Percentiles rank a stretch among this genome's conserved stretches.
phyloP scores from a whole-genome alignment of 2,329 filamentous ascomycete genomes.

The Nannizziopsis arthrosporioides region DNA sequence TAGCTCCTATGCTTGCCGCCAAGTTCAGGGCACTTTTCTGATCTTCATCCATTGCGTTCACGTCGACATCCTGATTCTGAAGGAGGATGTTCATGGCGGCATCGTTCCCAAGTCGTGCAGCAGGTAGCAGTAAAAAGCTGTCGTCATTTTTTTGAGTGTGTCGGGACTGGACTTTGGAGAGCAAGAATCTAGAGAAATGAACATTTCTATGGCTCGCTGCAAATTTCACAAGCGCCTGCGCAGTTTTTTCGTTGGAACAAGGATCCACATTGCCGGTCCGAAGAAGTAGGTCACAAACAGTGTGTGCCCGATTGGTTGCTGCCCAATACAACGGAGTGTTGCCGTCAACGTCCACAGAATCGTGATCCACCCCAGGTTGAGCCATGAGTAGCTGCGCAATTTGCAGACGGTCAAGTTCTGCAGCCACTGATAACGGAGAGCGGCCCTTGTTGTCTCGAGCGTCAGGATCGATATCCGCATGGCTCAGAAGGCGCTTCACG shows the following conservation, averaged over 20 bases:
- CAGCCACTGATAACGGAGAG: not conserved
- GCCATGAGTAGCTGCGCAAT: not conserved
- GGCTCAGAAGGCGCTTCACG: too few species aligned
- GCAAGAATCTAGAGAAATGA: not conserved
- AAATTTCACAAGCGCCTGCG: too few species aligned
- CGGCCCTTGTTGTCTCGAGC: not conserved
- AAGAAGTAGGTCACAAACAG: too few species aligned
- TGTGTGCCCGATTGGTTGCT: too few species aligned
- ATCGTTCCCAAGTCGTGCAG: not conserved
- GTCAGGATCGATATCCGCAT: not conserved
- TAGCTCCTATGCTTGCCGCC: constrained; percentile 29
- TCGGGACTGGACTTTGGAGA: not conserved
- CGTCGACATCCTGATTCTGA: not conserved
- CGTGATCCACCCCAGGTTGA: not conserved
- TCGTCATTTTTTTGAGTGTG: not conserved
- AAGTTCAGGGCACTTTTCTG: constrained; percentile 22
- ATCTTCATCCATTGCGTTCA: not conserved
- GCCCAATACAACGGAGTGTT: too few species aligned
- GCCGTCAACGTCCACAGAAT: too few species aligned
- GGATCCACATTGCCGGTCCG: too few species aligned
- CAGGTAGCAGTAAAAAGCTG: not conserved
- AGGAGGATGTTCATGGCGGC: not conserved
- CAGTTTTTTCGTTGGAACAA: too few species aligned
- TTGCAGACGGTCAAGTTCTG: not conserved
- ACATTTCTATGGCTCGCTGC: too few species aligned